A percentile compares a stretch with the other conserved stretches of the same genome.
These are phyloP conservation scores for Suhomyces coccinellae DNA, from an alignment of 1,139 yeast genomes.

Conservation along the genomic window DNA sequence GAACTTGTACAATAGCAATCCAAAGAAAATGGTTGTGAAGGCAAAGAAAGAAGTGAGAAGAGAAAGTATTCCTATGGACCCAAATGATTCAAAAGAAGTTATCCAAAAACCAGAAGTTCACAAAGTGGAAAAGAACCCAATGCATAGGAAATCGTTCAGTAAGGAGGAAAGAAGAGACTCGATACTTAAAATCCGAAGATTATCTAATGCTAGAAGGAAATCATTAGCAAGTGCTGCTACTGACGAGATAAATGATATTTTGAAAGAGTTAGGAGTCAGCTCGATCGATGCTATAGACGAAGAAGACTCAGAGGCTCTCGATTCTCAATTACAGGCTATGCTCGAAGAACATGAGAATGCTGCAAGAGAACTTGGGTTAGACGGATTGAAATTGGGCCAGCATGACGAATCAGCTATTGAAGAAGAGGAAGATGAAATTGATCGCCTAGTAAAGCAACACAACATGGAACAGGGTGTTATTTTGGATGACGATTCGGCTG, in stretches of 20 bases:
- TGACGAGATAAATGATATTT: constrained; percentile 42
- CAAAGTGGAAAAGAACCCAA: constrained; percentile 7
- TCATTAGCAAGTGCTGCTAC: constrained; percentile 42
- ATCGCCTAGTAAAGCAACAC: constrained; percentile 37
- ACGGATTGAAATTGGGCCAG: constrained; percentile 24
- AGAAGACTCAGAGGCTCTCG: constrained; percentile 36
- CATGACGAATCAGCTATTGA: constrained; percentile 33
- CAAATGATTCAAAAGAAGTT: not conserved
- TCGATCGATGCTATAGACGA: constrained; percentile 40
- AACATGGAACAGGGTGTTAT: constrained; percentile 35
- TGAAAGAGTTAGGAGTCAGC: constrained; percentile 41
- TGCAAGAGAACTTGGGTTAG: constrained; percentile 16
- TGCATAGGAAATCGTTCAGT: constrained; percentile 6
- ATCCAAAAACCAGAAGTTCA: not conserved
- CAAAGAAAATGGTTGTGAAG: constrained; percentile 21
- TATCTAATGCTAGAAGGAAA: constrained; percentile 41
- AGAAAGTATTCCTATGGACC: constrained; percentile 1
- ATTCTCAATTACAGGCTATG: constrained; percentile 37
- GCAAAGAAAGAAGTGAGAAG: constrained; percentile 15
- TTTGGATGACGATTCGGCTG: constrained; percentile 24
- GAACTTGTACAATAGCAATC: constrained; percentile 34
- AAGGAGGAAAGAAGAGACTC: constrained; percentile 16
- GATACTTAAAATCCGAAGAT: constrained; percentile 26
- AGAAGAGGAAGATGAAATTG: constrained; percentile 44
- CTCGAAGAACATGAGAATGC: constrained; percentile 28